These are phyloP conservation scores for Eutypella sp. DNA, from an alignment of 2,329 filamentous ascomycete species.

Conservation along the genomic window DNA sequence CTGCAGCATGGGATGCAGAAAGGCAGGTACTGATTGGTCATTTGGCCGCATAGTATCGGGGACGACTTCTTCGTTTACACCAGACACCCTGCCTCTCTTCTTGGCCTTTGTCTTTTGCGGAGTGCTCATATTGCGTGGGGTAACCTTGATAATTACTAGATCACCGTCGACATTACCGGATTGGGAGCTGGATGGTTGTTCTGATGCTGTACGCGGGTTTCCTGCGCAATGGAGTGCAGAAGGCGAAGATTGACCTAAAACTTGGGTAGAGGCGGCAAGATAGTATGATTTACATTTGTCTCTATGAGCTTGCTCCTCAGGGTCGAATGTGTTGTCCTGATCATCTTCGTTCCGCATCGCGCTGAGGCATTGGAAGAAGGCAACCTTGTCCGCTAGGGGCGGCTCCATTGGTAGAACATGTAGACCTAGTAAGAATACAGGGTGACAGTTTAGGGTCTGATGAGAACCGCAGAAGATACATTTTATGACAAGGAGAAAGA, in stretches of 20 bases:
- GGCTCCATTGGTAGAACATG: conserved; percentile 17
- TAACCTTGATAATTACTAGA: conserved; percentile 18
- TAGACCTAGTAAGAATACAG: too few relatives aligned
- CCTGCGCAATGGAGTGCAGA: neutral
- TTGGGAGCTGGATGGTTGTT: conserved; percentile 6
- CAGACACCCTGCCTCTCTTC: neutral
- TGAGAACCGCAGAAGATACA: too few relatives aligned
- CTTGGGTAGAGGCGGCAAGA: conserved; percentile 18
- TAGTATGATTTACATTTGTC: conserved; percentile 20
- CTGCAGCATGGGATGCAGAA: conserved; percentile 4
- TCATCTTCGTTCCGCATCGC: conserved; percentile 22
- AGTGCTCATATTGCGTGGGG: conserved; percentile 7
- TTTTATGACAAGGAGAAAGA: too few relatives aligned
- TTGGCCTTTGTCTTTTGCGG: neutral
- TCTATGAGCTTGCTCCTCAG: conserved; percentile 32
- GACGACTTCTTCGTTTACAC: conserved; percentile 6
- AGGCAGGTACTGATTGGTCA: conserved; percentile 5
- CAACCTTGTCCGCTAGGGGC: conserved; percentile 36
- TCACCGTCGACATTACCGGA: conserved; percentile 11
- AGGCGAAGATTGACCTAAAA: neutral
- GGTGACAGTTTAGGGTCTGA: too few relatives aligned
- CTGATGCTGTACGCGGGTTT: conserved; percentile 9
- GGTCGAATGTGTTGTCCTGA: conserved; percentile 25
- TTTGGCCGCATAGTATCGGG: conserved; percentile 13
- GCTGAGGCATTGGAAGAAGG: conserved; percentile 41